Conservation (phyloP, 2,329 filamentous ascomycete species). For the Alternaria sp. region DNA sequence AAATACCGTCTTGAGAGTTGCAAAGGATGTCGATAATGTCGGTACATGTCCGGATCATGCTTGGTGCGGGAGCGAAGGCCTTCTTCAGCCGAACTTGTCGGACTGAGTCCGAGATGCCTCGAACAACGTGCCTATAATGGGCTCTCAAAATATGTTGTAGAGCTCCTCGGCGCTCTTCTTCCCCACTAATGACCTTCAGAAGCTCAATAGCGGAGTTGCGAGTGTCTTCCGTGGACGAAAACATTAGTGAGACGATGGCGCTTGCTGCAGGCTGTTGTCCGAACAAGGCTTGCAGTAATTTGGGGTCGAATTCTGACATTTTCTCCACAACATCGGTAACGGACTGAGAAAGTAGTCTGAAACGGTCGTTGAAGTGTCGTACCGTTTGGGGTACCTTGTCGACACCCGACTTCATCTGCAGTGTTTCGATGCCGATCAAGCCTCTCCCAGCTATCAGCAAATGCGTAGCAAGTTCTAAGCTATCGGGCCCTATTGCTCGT, state of each 20-base stretch:
- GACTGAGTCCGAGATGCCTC: conserved; percentile 63
- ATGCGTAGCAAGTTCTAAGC: conserved; percentile 74
- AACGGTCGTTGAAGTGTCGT: conserved; percentile 77
- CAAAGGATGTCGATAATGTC: conserved; percentile 70
- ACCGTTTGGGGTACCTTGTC: conserved; percentile 60
- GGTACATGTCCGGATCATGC: conserved; percentile 66
- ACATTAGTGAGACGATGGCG: conserved; percentile 77
- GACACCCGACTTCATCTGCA: conserved; percentile 54
- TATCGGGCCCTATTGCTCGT: conserved; percentile 69
- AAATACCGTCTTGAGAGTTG: conserved; percentile 66
- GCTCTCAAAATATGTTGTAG: conserved; percentile 65
- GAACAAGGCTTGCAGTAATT: conserved; percentile 74
- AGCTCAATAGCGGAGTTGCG: conserved; percentile 82
- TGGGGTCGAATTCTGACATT: conserved; percentile 75
- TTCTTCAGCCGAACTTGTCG: conserved; percentile 62
- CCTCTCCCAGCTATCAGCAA: conserved; percentile 74
- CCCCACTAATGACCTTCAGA: conserved; percentile 79
- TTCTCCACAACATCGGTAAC: conserved; percentile 79
- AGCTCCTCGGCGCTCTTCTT: conserved; percentile 67
- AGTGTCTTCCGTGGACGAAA: conserved; percentile 80
- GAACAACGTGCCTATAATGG: conserved; percentile 63
- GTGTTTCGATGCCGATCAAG: conserved; percentile 77
- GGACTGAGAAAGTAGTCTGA: conserved; percentile 65
- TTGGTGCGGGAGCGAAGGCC: conserved; percentile 65
- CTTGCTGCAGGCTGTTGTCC: conserved; percentile 71